These are phyloP conservation scores for Polytrichum commune DNA, from an alignment of 225 moss, liverwort and hornwort genomes.

Conservation along the genomic window DNA sequence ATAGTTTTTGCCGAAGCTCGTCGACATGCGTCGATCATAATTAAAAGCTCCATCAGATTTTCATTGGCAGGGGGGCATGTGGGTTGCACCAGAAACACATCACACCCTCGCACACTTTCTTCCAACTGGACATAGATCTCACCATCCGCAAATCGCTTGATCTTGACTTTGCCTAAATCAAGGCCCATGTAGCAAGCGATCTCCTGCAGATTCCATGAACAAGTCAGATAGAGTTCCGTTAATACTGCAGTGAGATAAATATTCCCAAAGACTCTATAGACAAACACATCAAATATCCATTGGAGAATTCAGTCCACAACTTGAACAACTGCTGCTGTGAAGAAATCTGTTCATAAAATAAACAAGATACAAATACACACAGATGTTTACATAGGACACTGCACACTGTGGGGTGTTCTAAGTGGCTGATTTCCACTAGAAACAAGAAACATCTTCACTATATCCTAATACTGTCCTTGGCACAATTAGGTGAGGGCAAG, in stretches of 20 bases:
- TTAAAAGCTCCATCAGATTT: slow-evolving; percentile 93
- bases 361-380: not conserved
- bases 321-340: too few relatives aligned
- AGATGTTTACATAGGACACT: too few relatives aligned
- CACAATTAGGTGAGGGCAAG: too few relatives aligned
- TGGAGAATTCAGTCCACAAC: too few relatives aligned
- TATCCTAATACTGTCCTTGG: too few relatives aligned
- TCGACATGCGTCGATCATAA: slow-evolving; percentile 98
- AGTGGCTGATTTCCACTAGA: too few relatives aligned
- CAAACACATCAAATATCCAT: too few relatives aligned
- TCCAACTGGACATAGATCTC: slow-evolving; percentile 95
- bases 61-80: slow-evolving; percentile 97
- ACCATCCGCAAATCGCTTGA: slow-evolving; percentile 95
- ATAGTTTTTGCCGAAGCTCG: slow-evolving; percentile 93
- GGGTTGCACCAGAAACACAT: slow-evolving; percentile 90
- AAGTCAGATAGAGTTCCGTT: not conserved
- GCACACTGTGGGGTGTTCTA: too few relatives aligned
- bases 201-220: slow-evolving; percentile 53
- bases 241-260: too few relatives aligned
- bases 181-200: slow-evolving; percentile 95
- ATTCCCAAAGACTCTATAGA: too few relatives aligned
- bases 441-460: too few relatives aligned
- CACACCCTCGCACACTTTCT: slow-evolving; percentile 92
- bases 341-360: too few relatives aligned
- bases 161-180: slow-evolving; percentile 64